A percentile compares a stretch with the other conserved stretches of the same genome.
phyloP scores from a whole-genome alignment of 2,329 filamentous ascomycete species.

The Diplodia sapinea region DNA sequence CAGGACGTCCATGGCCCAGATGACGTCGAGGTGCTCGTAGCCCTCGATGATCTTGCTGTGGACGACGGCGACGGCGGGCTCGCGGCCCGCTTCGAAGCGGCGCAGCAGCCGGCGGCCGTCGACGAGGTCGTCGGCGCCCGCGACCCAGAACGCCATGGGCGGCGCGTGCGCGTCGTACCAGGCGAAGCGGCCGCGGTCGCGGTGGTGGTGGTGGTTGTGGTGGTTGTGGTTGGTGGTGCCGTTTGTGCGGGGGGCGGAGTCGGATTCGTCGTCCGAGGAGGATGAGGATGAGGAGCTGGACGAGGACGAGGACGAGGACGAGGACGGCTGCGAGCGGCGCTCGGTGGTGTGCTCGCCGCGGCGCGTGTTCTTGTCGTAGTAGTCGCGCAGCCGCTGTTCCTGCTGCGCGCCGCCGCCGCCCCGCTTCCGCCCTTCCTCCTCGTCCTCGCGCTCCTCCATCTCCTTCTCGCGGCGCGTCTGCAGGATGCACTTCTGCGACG shows the following conservation, averaged over 20 bases:
- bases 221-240: constrained; percentile 17
- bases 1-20: constrained; percentile 90
- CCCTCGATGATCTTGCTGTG: constrained; percentile 82
- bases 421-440: constrained; percentile 41
- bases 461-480: constrained; percentile 74
- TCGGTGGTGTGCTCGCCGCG: constrained; percentile 19
- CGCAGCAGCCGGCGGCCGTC: constrained; percentile 77
- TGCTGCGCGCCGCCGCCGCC: background rate
- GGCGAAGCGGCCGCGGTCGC: constrained; percentile 53
- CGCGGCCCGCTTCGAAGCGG: constrained; percentile 75
- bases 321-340: constrained; percentile 11
- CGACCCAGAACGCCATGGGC: constrained; percentile 87
- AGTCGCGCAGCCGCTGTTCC: constrained; percentile 30
- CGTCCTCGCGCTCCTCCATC: constrained; percentile 62
- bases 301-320: constrained; percentile 9
- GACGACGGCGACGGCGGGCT: constrained; percentile 81
- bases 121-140: constrained; percentile 81
- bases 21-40: constrained; percentile 92
- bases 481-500: constrained; percentile 83
- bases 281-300: background rate
- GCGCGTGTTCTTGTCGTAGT: constrained; percentile 17
- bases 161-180: constrained; percentile 85
- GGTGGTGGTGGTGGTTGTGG: constrained; percentile 53
- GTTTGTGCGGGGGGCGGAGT: background rate
- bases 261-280: background rate